phyloP scores from a whole-genome alignment of 352 stramenopile species.

The Chrysophaeum taylorii region DNA sequence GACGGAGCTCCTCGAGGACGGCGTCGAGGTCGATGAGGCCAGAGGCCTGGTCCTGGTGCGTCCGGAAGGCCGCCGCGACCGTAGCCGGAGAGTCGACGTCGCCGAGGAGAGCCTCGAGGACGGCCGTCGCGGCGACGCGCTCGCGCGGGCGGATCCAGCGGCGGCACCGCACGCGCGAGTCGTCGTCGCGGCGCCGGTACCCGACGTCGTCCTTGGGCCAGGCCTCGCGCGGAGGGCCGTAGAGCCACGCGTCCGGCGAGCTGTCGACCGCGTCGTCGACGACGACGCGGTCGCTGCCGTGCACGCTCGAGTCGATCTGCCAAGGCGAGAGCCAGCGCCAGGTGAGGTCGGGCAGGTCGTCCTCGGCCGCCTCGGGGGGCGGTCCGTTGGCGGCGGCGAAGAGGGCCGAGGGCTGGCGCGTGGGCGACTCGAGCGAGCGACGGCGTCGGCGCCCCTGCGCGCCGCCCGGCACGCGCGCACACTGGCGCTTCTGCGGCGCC shows the following conservation, averaged over 20 bases:
- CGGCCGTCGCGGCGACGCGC: background rate
- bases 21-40: background rate
- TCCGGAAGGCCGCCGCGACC: background rate
- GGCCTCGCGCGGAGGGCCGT: background rate
- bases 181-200: background rate
- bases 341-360: background rate
- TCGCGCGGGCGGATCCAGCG: slow-evolving; percentile 12
- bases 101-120: background rate
- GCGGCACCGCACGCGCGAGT: background rate
- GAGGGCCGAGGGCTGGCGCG: background rate
- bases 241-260: background rate
- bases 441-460: background rate
- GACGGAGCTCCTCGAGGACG: background rate
- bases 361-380: background rate
- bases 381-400: background rate
- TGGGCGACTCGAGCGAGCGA: background rate
- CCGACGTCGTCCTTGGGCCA: background rate
- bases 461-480: background rate
- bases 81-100: background rate
- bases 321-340: slow-evolving; percentile 10
- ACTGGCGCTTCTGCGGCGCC: background rate
- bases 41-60: background rate
- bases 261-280: background rate
- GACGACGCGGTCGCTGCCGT: background rate
- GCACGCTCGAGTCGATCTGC: slow-evolving; percentile 1